Evolutionary conservation across 108 stramenopile species (phyloP).

Genomic region (Skeletonema potamos): DNA sequence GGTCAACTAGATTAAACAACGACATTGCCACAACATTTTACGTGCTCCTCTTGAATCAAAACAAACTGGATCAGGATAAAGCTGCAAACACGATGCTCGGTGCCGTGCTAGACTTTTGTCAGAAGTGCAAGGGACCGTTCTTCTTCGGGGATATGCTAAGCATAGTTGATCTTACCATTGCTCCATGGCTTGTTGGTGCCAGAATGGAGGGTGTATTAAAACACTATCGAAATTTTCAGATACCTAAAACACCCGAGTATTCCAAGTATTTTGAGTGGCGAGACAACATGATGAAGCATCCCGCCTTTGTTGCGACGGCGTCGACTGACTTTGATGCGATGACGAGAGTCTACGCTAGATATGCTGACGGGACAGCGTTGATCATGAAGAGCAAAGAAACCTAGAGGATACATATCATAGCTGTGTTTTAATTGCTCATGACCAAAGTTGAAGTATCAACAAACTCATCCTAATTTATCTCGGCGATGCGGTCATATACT

Average conservation of each 20-base stretch:
- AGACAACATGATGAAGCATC: neutral
- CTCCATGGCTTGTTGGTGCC: neutral
- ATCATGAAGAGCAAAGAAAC: neutral
- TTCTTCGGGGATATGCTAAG: neutral
- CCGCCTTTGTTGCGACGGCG: neutral
- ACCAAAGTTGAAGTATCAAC: conserved; percentile 3
- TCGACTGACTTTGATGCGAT: neutral
- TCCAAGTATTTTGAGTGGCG: neutral
- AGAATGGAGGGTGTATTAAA: neutral
- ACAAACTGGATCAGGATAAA: neutral
- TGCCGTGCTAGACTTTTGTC: neutral
- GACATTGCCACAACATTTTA: neutral
- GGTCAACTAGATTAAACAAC: neutral
- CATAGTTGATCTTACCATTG: neutral
- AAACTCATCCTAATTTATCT: conserved; percentile 61
- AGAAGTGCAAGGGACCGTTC: neutral
- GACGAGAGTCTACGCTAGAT: neutral
- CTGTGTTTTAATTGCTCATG: no score
- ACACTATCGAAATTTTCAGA: neutral
- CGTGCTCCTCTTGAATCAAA: neutral
- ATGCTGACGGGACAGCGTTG: neutral
- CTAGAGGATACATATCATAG: no score
- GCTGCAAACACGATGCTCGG: neutral
- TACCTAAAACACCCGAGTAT: neutral
- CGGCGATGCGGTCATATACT: conserved; percentile 75